phyloP scores from a whole-genome alignment of 1,284 basidiomycete genomes.

The Leccinum griseonigrum region DNA sequence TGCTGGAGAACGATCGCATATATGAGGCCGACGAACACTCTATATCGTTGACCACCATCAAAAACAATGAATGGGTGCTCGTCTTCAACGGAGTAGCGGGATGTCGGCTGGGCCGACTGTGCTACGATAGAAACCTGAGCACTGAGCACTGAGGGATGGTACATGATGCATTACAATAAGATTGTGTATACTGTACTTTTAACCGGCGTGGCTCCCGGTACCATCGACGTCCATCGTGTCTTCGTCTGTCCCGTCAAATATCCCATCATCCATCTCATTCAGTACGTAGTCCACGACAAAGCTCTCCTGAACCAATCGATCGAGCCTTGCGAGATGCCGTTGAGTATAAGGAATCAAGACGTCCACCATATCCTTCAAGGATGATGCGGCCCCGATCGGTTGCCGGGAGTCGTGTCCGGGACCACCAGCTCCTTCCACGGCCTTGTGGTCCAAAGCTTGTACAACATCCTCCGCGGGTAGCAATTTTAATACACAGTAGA shows the following conservation, averaged over 20 bases:
- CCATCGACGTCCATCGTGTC: constrained; percentile 45
- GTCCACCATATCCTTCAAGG: constrained; percentile 77
- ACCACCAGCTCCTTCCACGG: constrained; percentile 18
- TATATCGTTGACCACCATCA: constrained; percentile 44
- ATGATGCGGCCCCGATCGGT: constrained; percentile 36
- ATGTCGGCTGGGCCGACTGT: constrained; percentile 51
- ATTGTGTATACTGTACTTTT: constrained; percentile 17
- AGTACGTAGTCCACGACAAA: constrained; percentile 92
- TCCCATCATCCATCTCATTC: constrained; percentile 87
- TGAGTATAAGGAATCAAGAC: constrained; percentile 92
- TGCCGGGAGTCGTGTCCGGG: constrained; percentile 6
- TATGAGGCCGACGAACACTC: constrained; percentile 41
- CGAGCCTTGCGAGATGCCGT: constrained; percentile 84
- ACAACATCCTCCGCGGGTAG: constrained; percentile 72
- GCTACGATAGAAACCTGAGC: neutral
- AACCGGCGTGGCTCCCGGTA: neutral
- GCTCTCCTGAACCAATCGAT: constrained; percentile 88
- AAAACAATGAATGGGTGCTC: constrained; percentile 59
- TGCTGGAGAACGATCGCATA: constrained; percentile 58
- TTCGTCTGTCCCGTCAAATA: constrained; percentile 50
- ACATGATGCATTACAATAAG: constrained; percentile 2
- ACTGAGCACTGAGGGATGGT: neutral
- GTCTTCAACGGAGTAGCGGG: constrained; percentile 71
- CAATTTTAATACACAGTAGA: constrained; percentile 81
- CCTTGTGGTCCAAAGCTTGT: constrained; percentile 58